Base-by-base conservation (phyloP, 768 basidiomycete species). In the Mycena floridula region DNA sequence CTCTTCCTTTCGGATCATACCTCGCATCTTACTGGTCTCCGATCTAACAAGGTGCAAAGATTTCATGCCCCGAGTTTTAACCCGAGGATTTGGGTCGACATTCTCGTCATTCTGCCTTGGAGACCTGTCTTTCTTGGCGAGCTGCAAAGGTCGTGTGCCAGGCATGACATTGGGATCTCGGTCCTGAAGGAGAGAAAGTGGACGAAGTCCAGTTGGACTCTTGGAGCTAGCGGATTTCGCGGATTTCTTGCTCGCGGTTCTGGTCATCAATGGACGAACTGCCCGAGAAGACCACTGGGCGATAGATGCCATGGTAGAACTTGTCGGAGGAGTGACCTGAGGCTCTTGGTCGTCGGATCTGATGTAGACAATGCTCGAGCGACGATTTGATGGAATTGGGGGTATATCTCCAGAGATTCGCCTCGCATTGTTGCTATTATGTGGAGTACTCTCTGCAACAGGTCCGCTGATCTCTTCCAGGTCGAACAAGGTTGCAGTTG, bases 401-500 rank as follows among this genome's bases (percentile, higher is more conserved):
- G 63, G 59, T 41, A 59, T 57, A 25, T 53, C 61, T 35, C 54
- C 54, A 21, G 59, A 58, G 5, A 45, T 52, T 20, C 62, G 57
- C 50, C 66, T 72, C 30, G 58, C 57, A 30, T 66, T 56, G 45
- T 67, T 60, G 20, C 61, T 65, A 48, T 76, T 77, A 51, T 77
- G 76, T 1, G 82, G 82, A 0, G 83, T 85, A 56, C 81, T 85
- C 58, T 82, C 73, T 3, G 79, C 74, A 36, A 70, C 67, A 20
- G 79, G 79, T 25, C 73, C 72, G 12, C 65, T 63, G 7, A 36
- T 25, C 16, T 65, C 56, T 22, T 73, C 51, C 27, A 70, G 67
- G 48, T 85, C 82, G 53, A 82, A 83, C 15, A 83, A 61, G 1
- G 81, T 81, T 16, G 82, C 82, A 6, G 79, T 74, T 2, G 81